phyloP scores from a whole-genome alignment of 164 flowering plant genomes.

The Hamamelis virginiana region DNA sequence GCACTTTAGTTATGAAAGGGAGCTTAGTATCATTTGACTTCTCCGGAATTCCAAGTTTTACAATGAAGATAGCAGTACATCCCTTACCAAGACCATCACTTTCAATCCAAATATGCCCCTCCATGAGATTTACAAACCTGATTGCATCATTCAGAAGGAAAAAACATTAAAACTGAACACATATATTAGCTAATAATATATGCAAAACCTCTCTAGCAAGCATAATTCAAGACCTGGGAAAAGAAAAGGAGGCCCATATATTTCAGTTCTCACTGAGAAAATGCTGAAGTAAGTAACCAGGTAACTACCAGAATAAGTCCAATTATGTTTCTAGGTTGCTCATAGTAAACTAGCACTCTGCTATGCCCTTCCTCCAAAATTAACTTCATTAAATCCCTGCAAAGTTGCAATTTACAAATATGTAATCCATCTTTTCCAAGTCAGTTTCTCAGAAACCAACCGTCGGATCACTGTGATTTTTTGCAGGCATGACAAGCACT shows the following conservation, averaged over 20 bases:
- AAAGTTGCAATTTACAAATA: background rate
- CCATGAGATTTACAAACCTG: conserved; percentile 93
- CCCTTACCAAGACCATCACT: conserved; percentile 94
- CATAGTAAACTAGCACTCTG: conserved; percentile 33
- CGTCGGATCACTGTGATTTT: no score
- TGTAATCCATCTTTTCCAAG: background rate
- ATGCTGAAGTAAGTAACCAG: no score
- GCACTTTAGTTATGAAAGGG: conserved; percentile 32
- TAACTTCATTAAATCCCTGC: conserved; percentile 51
- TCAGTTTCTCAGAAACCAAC: no score
- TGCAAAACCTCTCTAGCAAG: background rate
- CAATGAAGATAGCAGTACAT: conserved; percentile 60
- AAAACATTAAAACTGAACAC: background rate
- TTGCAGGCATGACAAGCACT: no score
- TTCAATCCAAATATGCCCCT: conserved; percentile 85
- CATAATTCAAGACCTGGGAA: background rate
- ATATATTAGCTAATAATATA: background rate
- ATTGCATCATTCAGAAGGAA: conserved; percentile 6
- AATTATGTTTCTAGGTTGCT: no score
- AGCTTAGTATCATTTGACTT: conserved; percentile 43
- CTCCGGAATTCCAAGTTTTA: conserved; percentile 73
- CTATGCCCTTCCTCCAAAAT: no score
- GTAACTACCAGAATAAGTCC: no score
- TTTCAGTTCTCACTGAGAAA: no score
- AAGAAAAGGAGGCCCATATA: no score